Evolutionary conservation across 495 filamentous ascomycete genomes (phyloP), one percentile per base, ranked within the genome.

Genomic region (Penicillium pulvis): DNA sequence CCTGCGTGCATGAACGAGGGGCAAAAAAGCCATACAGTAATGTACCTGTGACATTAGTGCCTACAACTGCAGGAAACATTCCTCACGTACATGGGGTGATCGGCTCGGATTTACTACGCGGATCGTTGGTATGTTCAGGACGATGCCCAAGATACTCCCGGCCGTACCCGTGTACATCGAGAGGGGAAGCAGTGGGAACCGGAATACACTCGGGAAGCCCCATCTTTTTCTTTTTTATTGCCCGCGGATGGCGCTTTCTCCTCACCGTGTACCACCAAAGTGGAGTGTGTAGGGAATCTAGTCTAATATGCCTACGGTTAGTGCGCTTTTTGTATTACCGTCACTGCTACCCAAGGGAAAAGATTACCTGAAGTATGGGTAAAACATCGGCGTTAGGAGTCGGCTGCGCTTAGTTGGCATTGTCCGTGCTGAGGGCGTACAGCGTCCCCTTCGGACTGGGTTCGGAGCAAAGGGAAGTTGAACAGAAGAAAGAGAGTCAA

Each of bases 161-260:
- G 53, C 53, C 42, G 28, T 42, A 55, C 42, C 53, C 53, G 53
- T 54, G 31, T 19, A 20, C 23, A 14, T 24, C 16, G 39, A 48
- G 30, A 28, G 20, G 30, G 56, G 35, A n/a, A 39, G 17, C 20
- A 23, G 46, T 49, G 46, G 46, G 26, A 24, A 49, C 46, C 51
- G 53, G 44, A 51, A 19, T n/a, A 45, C 42, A 54, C 57, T 60
- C 58, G 58, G 58, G 58, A 56, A 51, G 46, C 58, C 57, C 58
- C 52, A 50, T 55, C 47, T 44, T 44, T 46, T 46, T 33, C 33
- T 47, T 31, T 31, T 6, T 49, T 49, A 8, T 48, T 33, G 46
- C 46, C 46, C 46, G 46, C 46, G 26, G 46, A 51, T 53, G 50
- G 57, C 46, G 51, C 24, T 33, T 49, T 54, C 51, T 59, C 51